A percentile compares a stretch with the other conserved stretches of the same genome.
Conservation (phyloP, 495 filamentous ascomycete species). For the Jackrogersella minutella region DNA sequence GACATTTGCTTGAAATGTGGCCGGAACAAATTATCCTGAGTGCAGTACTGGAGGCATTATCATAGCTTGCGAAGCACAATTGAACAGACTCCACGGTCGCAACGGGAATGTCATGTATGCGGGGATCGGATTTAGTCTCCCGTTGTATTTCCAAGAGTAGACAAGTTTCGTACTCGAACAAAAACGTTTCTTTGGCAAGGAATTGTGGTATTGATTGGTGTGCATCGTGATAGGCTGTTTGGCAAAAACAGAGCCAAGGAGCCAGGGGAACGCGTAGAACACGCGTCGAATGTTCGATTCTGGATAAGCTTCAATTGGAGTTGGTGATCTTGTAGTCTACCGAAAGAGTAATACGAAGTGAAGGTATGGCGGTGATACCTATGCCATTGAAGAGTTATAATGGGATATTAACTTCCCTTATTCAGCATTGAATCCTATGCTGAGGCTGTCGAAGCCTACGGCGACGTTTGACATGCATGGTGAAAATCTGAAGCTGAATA, state of each 20-base stretch:
- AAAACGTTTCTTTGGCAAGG: conserved; percentile 8
- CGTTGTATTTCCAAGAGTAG: conserved; percentile 32
- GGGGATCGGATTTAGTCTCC: conserved; percentile 37
- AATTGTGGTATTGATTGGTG: conserved; percentile 31
- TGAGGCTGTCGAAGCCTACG: background rate
- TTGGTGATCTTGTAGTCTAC: background rate
- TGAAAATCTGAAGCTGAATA: conserved; percentile 3
- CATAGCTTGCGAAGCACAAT: background rate
- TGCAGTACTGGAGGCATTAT: background rate
- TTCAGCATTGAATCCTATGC: background rate
- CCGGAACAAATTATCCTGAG: conserved; percentile 12
- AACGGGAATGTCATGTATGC: conserved; percentile 17
- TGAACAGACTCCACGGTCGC: conserved; percentile 22
- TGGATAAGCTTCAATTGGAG: conserved; percentile 10
- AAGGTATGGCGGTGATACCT: too few relatives aligned
- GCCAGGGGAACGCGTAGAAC: conserved; percentile 23
- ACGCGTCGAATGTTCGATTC: conserved; percentile 30
- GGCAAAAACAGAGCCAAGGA: background rate
- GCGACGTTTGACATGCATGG: background rate
- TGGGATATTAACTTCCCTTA: background rate
- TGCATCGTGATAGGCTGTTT: conserved; percentile 23
- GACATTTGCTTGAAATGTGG: conserved; percentile 7
- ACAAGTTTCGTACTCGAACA: conserved; percentile 23
- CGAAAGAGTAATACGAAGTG: background rate
- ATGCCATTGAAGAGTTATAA: background rate